phyloP scores from a whole-genome alignment of 108 stramenopile species.

The Seminavis robusta region DNA sequence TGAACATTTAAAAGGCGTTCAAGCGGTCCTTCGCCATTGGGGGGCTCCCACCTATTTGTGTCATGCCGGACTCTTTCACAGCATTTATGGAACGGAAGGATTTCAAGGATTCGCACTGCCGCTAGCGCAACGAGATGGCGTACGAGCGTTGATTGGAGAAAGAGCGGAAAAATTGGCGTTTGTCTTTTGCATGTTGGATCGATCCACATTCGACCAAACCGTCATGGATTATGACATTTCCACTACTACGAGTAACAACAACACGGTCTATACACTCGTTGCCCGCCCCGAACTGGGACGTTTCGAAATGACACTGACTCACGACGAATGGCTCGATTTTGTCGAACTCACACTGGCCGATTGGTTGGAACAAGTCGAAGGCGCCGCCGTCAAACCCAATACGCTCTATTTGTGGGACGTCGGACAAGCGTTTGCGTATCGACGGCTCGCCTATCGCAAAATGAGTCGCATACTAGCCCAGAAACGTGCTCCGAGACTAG shows the following conservation, averaged over 20 bases:
- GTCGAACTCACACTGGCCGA: slow-evolving; percentile 68
- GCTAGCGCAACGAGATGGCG: slow-evolving; percentile 40
- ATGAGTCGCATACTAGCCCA: slow-evolving; percentile 52
- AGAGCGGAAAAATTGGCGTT: slow-evolving; percentile 64
- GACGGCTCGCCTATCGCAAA: slow-evolving; percentile 57
- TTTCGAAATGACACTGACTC: slow-evolving; percentile 45
- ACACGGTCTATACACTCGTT: slow-evolving; percentile 19
- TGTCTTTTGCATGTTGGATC: slow-evolving; percentile 79
- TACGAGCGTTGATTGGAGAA: slow-evolving; percentile 50
- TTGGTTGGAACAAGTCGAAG: slow-evolving; percentile 82
- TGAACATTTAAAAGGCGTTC: slow-evolving; percentile 66
- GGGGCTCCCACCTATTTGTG: slow-evolving; percentile 42
- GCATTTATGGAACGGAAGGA: slow-evolving; percentile 78
- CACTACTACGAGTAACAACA: slow-evolving; percentile 1
- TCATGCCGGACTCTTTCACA: slow-evolving; percentile 73
- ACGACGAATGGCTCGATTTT: slow-evolving; percentile 74
- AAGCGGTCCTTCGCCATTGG: slow-evolving; percentile 62
- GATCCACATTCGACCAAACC: slow-evolving; percentile 60
- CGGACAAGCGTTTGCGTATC: slow-evolving; percentile 75
- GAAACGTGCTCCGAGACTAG: slow-evolving; percentile 40
- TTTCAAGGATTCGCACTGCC: slow-evolving; percentile 74
- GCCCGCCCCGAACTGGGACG: slow-evolving; percentile 71
- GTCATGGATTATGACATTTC: slow-evolving; percentile 40
- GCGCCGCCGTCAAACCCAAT: slow-evolving; percentile 52
- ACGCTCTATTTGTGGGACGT: slow-evolving; percentile 50